Conservation (phyloP, 2,329 filamentous ascomycete species). For the Scopulariopsis brevicaulis region DNA sequence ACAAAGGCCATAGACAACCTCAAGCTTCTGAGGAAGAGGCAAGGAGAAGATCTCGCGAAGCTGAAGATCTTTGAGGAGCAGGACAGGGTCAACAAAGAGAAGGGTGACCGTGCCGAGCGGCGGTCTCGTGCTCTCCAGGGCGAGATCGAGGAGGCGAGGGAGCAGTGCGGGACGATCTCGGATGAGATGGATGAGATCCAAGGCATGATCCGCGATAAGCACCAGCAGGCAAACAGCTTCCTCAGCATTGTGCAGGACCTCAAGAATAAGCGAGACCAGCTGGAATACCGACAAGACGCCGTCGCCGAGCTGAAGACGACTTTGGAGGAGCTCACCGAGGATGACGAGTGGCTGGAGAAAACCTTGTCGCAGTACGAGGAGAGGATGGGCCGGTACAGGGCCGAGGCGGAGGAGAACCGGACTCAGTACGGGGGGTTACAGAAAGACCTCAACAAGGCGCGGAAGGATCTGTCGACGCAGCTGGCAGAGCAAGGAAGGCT, state of each 20-base stretch:
- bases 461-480: conserved; percentile 36
- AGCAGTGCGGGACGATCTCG: conserved; percentile 46
- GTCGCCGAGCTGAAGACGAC: conserved; percentile 59
- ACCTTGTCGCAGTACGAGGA: conserved; percentile 70
- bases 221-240: conserved; percentile 62
- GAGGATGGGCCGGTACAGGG: conserved; percentile 52
- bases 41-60: conserved; percentile 62
- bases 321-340: conserved; percentile 66
- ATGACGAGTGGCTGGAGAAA: conserved; percentile 62
- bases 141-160: conserved; percentile 51
- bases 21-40: conserved; percentile 72
- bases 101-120: conserved; percentile 61
- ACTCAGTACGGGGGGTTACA: conserved; percentile 56
- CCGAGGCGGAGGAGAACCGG: conserved; percentile 52
- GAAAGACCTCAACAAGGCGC: conserved; percentile 28
- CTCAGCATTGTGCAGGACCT: conserved; percentile 65
- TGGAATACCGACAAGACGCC: conserved; percentile 56
- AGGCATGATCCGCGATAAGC: conserved; percentile 51
- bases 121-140: conserved; percentile 51
- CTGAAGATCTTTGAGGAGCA: conserved; percentile 66
- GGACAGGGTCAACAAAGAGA: conserved; percentile 75
- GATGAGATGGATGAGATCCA: conserved; percentile 50
- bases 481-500: conserved; percentile 62
- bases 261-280: conserved; percentile 64
- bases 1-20: conserved; percentile 96